These are phyloP conservation scores for Chenopodium album DNA, from an alignment of 148 eudicot genomes.

Conservation along the genomic window DNA sequence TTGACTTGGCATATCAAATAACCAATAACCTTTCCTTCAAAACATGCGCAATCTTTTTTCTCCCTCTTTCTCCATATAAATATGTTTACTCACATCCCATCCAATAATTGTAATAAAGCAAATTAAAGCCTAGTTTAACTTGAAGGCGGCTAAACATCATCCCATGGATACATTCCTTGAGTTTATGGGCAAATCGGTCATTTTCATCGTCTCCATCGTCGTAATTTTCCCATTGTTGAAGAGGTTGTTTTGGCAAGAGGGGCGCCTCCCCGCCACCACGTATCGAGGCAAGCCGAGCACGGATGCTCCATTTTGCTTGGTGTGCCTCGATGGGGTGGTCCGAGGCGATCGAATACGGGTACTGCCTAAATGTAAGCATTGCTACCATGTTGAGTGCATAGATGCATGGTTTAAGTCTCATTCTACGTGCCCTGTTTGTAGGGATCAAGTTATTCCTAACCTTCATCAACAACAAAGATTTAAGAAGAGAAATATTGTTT, in stretches of 20 bases:
- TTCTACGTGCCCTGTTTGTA: conserved; percentile 42
- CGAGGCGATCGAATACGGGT: conserved; percentile 25
- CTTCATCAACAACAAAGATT: not conserved
- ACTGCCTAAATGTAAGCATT: conserved; percentile 42
- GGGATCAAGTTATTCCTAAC: conserved; percentile 18
- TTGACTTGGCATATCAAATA: conserved; percentile 8
- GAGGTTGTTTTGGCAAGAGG: not conserved
- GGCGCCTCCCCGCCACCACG: conserved; percentile 21
- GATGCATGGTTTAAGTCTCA: conserved; percentile 41
- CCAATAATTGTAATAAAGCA: not conserved
- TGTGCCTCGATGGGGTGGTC: conserved; percentile 20
- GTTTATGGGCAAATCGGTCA: not conserved
- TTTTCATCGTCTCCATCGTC: not conserved
- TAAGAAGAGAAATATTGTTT: conserved; percentile 10
- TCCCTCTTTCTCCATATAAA: not conserved
- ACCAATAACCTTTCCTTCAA: not conserved
- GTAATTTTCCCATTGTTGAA: not conserved
- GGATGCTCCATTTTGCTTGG: conserved; percentile 26
- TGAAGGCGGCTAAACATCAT: not conserved
- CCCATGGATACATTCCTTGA: not conserved
- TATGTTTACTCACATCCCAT: no score
- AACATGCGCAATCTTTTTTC: not conserved
- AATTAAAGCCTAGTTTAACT: not conserved
- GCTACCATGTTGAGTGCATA: conserved; percentile 39
- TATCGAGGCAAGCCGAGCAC: not conserved